phyloP scores from a whole-genome alignment of 2,329 filamentous ascomycete genomes.

The Ampelomyces quisqualis region DNA sequence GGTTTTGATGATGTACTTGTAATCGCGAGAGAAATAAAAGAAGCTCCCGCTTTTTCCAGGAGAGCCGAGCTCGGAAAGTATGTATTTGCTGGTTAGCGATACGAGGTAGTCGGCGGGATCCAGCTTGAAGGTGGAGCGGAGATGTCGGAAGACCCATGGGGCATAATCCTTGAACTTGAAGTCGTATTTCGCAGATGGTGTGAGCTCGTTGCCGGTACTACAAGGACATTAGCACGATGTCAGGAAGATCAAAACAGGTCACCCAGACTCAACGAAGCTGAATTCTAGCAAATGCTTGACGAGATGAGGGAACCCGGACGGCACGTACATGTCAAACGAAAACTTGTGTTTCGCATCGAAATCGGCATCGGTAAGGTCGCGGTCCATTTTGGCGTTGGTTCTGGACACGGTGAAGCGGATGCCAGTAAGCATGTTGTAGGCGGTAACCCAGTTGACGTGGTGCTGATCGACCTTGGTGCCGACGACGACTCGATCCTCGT shows the following conservation, averaged over 20 bases:
- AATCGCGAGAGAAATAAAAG: constrained; percentile 98
- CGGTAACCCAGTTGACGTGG: constrained; percentile 95
- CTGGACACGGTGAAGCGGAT: constrained; percentile 96
- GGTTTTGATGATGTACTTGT: constrained; percentile 99
- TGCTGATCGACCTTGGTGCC: constrained; percentile 97
- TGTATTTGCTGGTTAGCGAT: constrained; percentile 98
- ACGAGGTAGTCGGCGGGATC: constrained; percentile 98
- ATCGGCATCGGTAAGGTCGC: constrained; percentile 84
- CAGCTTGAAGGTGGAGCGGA: constrained; percentile 82
- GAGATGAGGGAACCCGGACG: constrained; percentile 19
- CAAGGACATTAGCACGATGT: constrained; percentile 32
- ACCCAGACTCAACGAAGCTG: constrained; percentile 14
- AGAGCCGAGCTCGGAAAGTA: constrained; percentile 92
- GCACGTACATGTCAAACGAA: constrained; percentile 90
- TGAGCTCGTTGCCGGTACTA: constrained; percentile 93
- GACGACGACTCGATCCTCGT: constrained; percentile 85
- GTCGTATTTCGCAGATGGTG: constrained; percentile 97
- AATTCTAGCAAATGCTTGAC: constrained; percentile 16
- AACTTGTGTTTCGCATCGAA: constrained; percentile 96
- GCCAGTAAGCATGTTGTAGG: constrained; percentile 99
- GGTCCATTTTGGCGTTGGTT: constrained; percentile 94
- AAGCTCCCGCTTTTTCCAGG: constrained; percentile 98
- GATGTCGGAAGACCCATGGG: constrained; percentile 97
- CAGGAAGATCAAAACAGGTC: constrained; percentile 3
- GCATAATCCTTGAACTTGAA: constrained; percentile 99